phyloP scores from a whole-genome alignment of 2,329 filamentous ascomycete genomes.

The Scytalidium lignicola region DNA sequence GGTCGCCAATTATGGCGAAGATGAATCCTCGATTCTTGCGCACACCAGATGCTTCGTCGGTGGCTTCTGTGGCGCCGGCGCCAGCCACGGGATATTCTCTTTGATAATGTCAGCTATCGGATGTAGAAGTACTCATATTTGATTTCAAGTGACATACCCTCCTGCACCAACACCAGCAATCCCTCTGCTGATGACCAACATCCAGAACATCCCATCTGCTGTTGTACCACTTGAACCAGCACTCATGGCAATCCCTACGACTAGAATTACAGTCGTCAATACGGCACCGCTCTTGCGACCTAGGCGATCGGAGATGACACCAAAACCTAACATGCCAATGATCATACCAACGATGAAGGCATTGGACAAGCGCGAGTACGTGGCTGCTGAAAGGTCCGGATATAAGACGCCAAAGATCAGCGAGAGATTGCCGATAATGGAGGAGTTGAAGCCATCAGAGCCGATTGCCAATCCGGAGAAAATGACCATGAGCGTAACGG shows the following conservation, averaged over 20 bases:
- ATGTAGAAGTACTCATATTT: background rate
- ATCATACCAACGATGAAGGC: constrained; percentile 52
- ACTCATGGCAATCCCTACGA: constrained; percentile 31
- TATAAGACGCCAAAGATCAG: constrained; percentile 37
- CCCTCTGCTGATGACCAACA: constrained; percentile 36
- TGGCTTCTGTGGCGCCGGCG: constrained; percentile 45
- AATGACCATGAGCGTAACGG: constrained; percentile 38
- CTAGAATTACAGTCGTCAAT: constrained; percentile 39
- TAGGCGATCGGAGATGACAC: constrained; percentile 42
- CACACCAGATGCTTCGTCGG: constrained; percentile 40
- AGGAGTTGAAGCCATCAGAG: constrained; percentile 40
- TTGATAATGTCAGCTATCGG: background rate
- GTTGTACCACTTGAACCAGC: constrained; percentile 31
- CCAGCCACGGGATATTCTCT: constrained; percentile 47
- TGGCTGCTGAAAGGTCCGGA: constrained; percentile 36
- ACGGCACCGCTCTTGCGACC: constrained; percentile 45
- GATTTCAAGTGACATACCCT: constrained; percentile 22
- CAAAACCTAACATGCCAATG: constrained; percentile 50
- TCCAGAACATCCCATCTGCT: constrained; percentile 31
- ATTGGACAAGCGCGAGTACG: constrained; percentile 48
- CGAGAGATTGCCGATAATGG: constrained; percentile 40
- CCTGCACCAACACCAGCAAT: constrained; percentile 38
- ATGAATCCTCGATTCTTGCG: constrained; percentile 47
- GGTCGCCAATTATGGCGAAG: constrained; percentile 48
- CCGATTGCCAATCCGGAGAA: constrained; percentile 42